Percentiles rank a stretch among this genome's conserved stretches.
Evolutionary conservation across 2,329 filamentous ascomycete species (phyloP).

Genomic region (Pleomassaria siparia): DNA sequence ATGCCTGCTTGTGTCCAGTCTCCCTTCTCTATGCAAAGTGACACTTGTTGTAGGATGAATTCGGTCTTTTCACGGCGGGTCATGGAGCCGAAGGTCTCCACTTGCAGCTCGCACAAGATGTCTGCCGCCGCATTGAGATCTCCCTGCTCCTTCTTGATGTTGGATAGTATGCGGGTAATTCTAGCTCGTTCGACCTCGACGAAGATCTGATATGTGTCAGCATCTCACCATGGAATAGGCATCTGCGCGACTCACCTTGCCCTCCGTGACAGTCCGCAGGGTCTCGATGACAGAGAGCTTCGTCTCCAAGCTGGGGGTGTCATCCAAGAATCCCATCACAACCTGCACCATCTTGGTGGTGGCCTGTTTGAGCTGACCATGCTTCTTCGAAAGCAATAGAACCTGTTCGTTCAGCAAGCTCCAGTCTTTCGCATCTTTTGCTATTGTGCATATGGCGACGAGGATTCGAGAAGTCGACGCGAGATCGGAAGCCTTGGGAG

Average conservation of each 20-base stretch:
- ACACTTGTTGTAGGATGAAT: slow-evolving; percentile 94
- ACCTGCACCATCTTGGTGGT: slow-evolving; percentile 99
- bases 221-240: not conserved
- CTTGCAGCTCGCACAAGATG: slow-evolving; percentile 94
- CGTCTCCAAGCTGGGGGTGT: slow-evolving; percentile 79
- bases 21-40: slow-evolving; percentile 88
- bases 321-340: slow-evolving; percentile 88
- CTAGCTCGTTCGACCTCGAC: slow-evolving; percentile 97
- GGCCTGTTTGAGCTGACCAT: slow-evolving; percentile 98
- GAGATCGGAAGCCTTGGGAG: slow-evolving; percentile 82
- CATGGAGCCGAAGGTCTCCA: slow-evolving; percentile 99
- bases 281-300: slow-evolving; percentile 96
- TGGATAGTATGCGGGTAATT: slow-evolving; percentile 89
- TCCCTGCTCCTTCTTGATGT: slow-evolving; percentile 96
- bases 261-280: slow-evolving; percentile 92
- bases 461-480: slow-evolving; percentile 90
- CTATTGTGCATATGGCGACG: slow-evolving; percentile 86
- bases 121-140: slow-evolving; percentile 88
- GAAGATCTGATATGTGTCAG: slow-evolving; percentile 70
- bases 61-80: slow-evolving; percentile 96
- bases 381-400: slow-evolving; percentile 95
- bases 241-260: slow-evolving; percentile 64
- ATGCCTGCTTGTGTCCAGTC: slow-evolving; percentile 97
- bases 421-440: slow-evolving; percentile 93
- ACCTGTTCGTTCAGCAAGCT: slow-evolving; percentile 95